phyloP scores from a whole-genome alignment of 192 early-diverging fungal species.

The Geranomyces michiganensis region DNA sequence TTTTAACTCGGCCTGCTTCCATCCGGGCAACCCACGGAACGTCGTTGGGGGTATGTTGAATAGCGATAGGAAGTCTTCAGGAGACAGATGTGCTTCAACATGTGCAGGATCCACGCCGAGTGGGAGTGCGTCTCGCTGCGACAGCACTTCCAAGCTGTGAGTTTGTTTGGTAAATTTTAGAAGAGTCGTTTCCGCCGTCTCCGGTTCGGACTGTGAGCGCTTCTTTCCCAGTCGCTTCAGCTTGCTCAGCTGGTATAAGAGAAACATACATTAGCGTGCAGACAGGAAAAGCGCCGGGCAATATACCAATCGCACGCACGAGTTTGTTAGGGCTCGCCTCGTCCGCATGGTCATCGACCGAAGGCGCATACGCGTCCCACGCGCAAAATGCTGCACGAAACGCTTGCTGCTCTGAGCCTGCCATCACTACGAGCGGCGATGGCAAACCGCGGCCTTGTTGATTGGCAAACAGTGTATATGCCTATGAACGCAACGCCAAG shows the following conservation, averaged over 20 bases:
- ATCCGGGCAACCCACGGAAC: slow-evolving; percentile 31
- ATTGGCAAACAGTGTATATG: neutral
- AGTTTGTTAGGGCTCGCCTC: slow-evolving; percentile 14
- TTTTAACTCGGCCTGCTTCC: slow-evolving; percentile 44
- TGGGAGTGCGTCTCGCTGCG: slow-evolving; percentile 31
- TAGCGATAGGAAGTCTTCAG: slow-evolving; percentile 35
- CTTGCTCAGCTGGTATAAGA: slow-evolving; percentile 4
- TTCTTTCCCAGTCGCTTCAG: slow-evolving; percentile 10
- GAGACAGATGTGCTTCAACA: slow-evolving; percentile 38
- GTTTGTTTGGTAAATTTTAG: slow-evolving; percentile 20
- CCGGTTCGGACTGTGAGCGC: slow-evolving; percentile 1
- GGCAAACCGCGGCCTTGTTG: neutral
- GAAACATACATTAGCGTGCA: neutral
- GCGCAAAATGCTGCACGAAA: slow-evolving; percentile 40
- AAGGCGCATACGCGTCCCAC: slow-evolving; percentile 29
- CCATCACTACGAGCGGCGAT: slow-evolving; percentile 17
- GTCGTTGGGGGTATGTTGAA: slow-evolving; percentile 32
- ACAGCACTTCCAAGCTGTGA: slow-evolving; percentile 37
- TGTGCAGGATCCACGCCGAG: slow-evolving; percentile 42
- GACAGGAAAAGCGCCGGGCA: neutral
- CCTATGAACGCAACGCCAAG: no score
- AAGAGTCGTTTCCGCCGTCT: slow-evolving; percentile 13
- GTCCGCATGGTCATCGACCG: slow-evolving; percentile 26
- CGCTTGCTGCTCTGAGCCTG: slow-evolving; percentile 32
- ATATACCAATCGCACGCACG: slow-evolving; percentile 10